These are phyloP conservation scores for Mytilinidion resinicola DNA, from an alignment of 495 filamentous ascomycete species.

Conservation along the genomic window DNA sequence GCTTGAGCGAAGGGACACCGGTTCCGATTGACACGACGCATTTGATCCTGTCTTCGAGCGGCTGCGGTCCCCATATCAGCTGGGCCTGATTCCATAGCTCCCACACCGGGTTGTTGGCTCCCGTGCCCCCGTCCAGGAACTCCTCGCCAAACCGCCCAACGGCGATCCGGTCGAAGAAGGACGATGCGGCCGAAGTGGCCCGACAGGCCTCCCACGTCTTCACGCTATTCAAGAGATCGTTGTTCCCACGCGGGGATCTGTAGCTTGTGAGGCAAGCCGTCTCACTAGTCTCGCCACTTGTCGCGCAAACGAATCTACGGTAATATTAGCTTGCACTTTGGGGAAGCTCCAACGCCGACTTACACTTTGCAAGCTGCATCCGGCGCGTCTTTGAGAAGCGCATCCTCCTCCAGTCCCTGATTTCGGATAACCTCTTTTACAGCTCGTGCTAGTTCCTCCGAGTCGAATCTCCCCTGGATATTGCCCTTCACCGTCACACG, in stretches of 20 bases:
- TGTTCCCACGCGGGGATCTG: conserved; percentile 33
- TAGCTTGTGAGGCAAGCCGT: conserved; percentile 44
- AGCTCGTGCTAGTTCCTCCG: conserved; percentile 36
- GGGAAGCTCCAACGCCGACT: background rate
- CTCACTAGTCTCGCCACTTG: conserved; percentile 36
- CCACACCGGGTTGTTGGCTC: conserved; percentile 45
- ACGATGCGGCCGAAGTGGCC: conserved; percentile 8
- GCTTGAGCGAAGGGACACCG: conserved; percentile 2
- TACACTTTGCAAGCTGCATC: conserved; percentile 29
- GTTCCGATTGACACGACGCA: conserved; percentile 47
- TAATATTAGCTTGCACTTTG: background rate
- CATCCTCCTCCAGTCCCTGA: conserved; percentile 11
- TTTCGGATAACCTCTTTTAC: conserved; percentile 37
- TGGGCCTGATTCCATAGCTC: conserved; percentile 44
- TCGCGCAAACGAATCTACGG: conserved; percentile 47
- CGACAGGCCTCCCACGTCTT: conserved; percentile 44
- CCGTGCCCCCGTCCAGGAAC: conserved; percentile 41
- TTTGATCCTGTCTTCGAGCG: conserved; percentile 31
- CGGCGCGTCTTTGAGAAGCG: conserved; percentile 16
- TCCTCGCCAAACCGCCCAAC: conserved; percentile 14
- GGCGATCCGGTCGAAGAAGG: conserved; percentile 10
- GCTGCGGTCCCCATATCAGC: conserved; percentile 32
- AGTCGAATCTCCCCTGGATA: conserved; percentile 35
- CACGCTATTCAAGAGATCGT: conserved; percentile 36
- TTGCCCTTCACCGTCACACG: conserved; percentile 11